Evolutionary conservation across 164 flowering plant species (phyloP), one percentile per base, ranked within the genome.

Genomic region (Echeveria elegans): DNA sequence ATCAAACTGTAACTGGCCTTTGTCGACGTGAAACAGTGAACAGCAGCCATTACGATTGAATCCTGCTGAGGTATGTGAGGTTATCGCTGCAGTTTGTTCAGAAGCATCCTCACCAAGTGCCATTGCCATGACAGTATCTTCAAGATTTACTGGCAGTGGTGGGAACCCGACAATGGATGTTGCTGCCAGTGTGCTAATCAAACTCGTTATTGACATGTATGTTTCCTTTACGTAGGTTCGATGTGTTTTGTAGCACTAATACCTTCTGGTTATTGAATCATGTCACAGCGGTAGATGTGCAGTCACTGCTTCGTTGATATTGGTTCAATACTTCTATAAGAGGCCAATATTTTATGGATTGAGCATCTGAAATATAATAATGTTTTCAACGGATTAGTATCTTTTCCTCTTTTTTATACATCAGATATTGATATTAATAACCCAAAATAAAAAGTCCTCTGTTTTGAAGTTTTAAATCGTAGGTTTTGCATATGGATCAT

Each of bases 121-220:
- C 48, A 85, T 84, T 83, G 70, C 64, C 37, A 79, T 82, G 84
- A 83, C 90, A 26, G 71, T 85, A 53, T 87, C 99, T 45, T 83
- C 96, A 36, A 85, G 77, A 81, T 76, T 89, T 72, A 89, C 76
- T 68, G 84, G 76, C 63, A 82, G 72, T 72, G 72, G 81, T 78
- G 90, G 96, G 73, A 92, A 82, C 76, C 94, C 96, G 19, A 80
- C 96, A 23, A 82, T 86, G 76, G 99, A 95, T 81, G 94, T 86
- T 67, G 99, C 97, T 76, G 97, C 82, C 71, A 95, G 99, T 77
- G 97, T 95, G 71, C 94, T 95, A 62, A 82, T 95, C 38, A 95
- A 95, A 80, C 96, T 95, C 75, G 90, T 95, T 47, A 95, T 95
- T 78, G 99, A 95, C 91, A 95, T 92, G 99, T 95, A 92, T 68